Conservation (phyloP, 331 rosid genomes). For the Quercus phellos region DNA sequence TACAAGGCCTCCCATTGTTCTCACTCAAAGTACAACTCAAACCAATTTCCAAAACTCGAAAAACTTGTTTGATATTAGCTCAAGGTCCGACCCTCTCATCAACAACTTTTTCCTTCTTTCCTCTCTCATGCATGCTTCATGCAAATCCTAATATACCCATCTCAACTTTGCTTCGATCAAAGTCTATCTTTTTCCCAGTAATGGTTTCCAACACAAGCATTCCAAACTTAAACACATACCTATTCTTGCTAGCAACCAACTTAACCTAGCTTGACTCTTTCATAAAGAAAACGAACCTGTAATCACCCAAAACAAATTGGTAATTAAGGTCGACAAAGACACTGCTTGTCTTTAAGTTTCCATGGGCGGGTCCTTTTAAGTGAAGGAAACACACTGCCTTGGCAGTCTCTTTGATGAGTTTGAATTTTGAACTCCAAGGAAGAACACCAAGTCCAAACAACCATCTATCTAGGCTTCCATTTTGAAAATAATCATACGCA, state of each 20-base stretch:
- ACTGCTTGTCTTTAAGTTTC: constrained; percentile 1
- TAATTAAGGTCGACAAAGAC: background rate
- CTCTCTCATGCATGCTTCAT: background rate
- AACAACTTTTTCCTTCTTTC: background rate
- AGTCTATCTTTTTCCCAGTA: background rate
- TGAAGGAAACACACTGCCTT: background rate
- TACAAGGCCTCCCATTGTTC: background rate
- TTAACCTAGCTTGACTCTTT: background rate
- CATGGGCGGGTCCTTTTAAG: background rate
- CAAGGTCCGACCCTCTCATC: background rate
- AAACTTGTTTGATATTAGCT: background rate
- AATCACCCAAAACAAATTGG: constrained; percentile 3
- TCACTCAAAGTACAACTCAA: background rate
- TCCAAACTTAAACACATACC: background rate
- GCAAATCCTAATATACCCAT: background rate
- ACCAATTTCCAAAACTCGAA: background rate
- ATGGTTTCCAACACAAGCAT: background rate
- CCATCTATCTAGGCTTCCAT: constrained; percentile 3
- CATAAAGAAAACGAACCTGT: background rate
- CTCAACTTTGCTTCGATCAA: background rate
- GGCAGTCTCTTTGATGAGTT: constrained; percentile 1
- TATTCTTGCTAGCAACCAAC: background rate
- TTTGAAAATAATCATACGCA: background rate
- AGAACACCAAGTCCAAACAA: background rate
- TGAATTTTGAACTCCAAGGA: constrained; percentile 1